Percentiles rank a stretch among this genome's conserved stretches.
Evolutionary conservation across 2,329 filamentous ascomycete species (phyloP).

Genomic region (Botrytis deweyae): DNA sequence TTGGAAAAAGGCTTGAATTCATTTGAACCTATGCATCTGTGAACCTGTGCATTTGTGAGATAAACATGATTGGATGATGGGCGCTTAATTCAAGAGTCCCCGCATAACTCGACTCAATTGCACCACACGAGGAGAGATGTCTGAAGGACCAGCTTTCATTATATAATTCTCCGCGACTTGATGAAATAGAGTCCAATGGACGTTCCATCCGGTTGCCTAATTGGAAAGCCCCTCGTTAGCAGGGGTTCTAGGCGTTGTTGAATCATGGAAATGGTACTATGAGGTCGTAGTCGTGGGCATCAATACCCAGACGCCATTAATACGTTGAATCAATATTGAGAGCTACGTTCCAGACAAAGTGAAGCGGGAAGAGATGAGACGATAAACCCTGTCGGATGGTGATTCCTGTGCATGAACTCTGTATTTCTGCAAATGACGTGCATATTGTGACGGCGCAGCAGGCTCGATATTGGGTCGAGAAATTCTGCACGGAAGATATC

Average conservation of each 20-base stretch:
- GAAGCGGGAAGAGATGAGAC: neutral
- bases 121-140: slow-evolving; percentile 13
- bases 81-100: slow-evolving; percentile 17
- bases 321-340: neutral
- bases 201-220: slow-evolving; percentile 12
- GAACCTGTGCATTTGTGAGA: slow-evolving; percentile 20
- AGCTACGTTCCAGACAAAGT: slow-evolving; percentile 9
- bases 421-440: slow-evolving; percentile 22
- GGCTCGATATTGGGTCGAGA: slow-evolving; percentile 1
- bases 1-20: slow-evolving; percentile 17
- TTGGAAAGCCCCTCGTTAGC: slow-evolving; percentile 10
- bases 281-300: slow-evolving; percentile 17
- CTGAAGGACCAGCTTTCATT: slow-evolving; percentile 15
- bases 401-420: slow-evolving; percentile 17
- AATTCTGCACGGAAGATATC: slow-evolving; percentile 5
- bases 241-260: neutral
- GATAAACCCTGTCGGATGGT: neutral
- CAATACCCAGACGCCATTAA: slow-evolving; percentile 13
- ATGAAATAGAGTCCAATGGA: neutral
- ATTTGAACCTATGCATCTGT: slow-evolving; percentile 20
- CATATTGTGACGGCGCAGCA: slow-evolving; percentile 19
- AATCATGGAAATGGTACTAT: neutral
- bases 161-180: slow-evolving; percentile 12
- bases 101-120: slow-evolving; percentile 15
- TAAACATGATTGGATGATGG: slow-evolving; percentile 18